These are phyloP conservation scores for Pythium rishiriense DNA, from an alignment of 352 stramenopile species.

Conservation along the genomic window DNA sequence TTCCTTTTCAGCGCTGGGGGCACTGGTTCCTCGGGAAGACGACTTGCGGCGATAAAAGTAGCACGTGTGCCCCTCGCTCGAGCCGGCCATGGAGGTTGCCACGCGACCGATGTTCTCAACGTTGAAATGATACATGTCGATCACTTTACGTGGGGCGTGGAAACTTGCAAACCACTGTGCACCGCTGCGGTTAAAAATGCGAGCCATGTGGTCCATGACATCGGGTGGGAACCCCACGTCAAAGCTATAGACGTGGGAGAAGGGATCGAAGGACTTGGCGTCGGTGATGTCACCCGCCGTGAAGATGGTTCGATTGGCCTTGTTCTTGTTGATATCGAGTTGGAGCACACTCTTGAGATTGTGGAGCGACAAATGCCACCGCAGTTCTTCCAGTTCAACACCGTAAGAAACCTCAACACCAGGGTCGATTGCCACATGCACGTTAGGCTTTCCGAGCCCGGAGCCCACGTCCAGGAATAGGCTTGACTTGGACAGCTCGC, in stretches of 20 bases:
- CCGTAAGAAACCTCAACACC: conserved; percentile 95
- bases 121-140: conserved; percentile 93
- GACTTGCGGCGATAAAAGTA: conserved; percentile 93
- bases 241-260: conserved; percentile 99
- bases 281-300: conserved; percentile 93
- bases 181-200: conserved; percentile 92
- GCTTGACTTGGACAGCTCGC: conserved; percentile 82
- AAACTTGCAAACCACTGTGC: conserved; percentile 96
- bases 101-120: conserved; percentile 91
- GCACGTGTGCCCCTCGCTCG: conserved; percentile 94
- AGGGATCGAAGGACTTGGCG: conserved; percentile 94
- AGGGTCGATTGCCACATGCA: conserved; percentile 96
- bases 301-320: conserved; percentile 82
- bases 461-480: conserved; percentile 97
- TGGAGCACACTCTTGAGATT: conserved; percentile 91
- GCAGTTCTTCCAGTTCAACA: conserved; percentile 94
- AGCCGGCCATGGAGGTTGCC: conserved; percentile 94
- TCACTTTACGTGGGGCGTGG: conserved; percentile 89
- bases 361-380: conserved; percentile 94
- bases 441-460: conserved; percentile 97
- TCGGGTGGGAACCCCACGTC: conserved; percentile 97
- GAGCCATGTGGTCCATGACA: conserved; percentile 92
- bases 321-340: conserved; percentile 62
- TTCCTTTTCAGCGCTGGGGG: conserved; percentile 14
- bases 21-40: conserved; percentile 6